Evolutionary conservation across 768 basidiomycete genomes (phyloP), one percentile per base, ranked within the genome.

Genomic region (Russula sp.): DNA sequence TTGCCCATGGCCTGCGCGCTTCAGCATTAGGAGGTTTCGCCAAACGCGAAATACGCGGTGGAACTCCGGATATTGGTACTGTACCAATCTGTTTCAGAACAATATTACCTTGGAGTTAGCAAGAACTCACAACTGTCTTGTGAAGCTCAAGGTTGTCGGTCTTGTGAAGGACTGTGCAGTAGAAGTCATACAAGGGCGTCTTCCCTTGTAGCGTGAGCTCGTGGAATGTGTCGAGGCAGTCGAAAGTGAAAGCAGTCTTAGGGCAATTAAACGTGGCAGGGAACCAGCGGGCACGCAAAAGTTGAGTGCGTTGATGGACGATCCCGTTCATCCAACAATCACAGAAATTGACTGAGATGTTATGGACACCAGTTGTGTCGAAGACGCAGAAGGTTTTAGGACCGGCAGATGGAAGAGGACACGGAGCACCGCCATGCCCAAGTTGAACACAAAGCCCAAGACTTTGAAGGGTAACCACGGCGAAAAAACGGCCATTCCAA

Each of bases 271-370:
- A 22, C 7, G 45, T 56, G n/a, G 55, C 55, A n/a, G 55, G 61
- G 20, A 44, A 62, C 61, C 64, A 65, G 11, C 45, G 14, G 7
- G 47, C 59, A 27, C 48, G 59, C 13, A 65, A 31, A 31, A 65
- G 60, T 35, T 65, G 64, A 14, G 37, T 35, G 20, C 18, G 7
- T 22, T 34, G 34, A 9, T 18, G 52, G 5, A 20, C 32, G 8
- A 35, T 9, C 32, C 45, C 60, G 7, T n/a, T 37, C 14, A 7
- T 11, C 10, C 32, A 0, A 37, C 57, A 59, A 14, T 39, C n/a
- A 18, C 61, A 62, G 31, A 34, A 62, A 31, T 49, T 20, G 39
- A 57, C 54, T 2, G 16, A 18, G n/a, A 63, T 49, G 7, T 51
- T 16, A 32, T 63, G 62, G 22, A 57, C 20, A 3, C 62, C 62